Evolutionary conservation across 1,139 yeast species (phyloP).

Genomic region (Lodderomyces elongisporus): DNA sequence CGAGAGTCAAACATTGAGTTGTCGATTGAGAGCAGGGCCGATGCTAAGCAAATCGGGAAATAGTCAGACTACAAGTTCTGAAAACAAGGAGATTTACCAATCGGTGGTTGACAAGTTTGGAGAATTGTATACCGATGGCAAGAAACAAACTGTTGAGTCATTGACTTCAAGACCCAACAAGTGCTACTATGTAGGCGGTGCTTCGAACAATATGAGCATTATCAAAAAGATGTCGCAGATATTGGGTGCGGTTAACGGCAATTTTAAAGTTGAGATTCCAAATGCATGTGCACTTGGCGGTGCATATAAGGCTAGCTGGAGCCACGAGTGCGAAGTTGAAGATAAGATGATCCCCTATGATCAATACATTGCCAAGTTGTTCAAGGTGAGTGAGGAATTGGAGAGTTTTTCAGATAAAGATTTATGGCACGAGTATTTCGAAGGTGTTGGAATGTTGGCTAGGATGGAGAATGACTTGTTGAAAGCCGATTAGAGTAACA

Average conservation of each 20-base stretch:
- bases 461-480: slow-evolving; percentile 37
- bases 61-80: background rate
- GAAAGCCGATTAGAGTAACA: slow-evolving; percentile 3
- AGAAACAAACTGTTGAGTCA: slow-evolving; percentile 36
- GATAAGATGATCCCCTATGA: slow-evolving; percentile 37
- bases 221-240: slow-evolving; percentile 67
- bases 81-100: slow-evolving; percentile 17
- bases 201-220: slow-evolving; percentile 66
- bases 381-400: slow-evolving; percentile 42
- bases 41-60: slow-evolving; percentile 35
- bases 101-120: slow-evolving; percentile 32
- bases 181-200: slow-evolving; percentile 85
- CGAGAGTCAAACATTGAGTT: slow-evolving; percentile 82
- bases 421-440: slow-evolving; percentile 45
- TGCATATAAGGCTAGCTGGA: slow-evolving; percentile 82
- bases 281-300: slow-evolving; percentile 97
- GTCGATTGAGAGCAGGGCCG: slow-evolving; percentile 76
- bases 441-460: slow-evolving; percentile 49
- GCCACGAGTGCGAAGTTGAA: slow-evolving; percentile 35
- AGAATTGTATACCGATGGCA: slow-evolving; percentile 47
- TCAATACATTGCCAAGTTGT: slow-evolving; percentile 37
- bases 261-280: slow-evolving; percentile 68
- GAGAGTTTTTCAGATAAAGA: slow-evolving; percentile 39
- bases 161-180: slow-evolving; percentile 58
- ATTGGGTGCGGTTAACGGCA: slow-evolving; percentile 59